Percentiles rank a stretch among this genome's conserved stretches.
Conservation (phyloP, 805 yeast species). For the Danielozyma ontarioensis region DNA sequence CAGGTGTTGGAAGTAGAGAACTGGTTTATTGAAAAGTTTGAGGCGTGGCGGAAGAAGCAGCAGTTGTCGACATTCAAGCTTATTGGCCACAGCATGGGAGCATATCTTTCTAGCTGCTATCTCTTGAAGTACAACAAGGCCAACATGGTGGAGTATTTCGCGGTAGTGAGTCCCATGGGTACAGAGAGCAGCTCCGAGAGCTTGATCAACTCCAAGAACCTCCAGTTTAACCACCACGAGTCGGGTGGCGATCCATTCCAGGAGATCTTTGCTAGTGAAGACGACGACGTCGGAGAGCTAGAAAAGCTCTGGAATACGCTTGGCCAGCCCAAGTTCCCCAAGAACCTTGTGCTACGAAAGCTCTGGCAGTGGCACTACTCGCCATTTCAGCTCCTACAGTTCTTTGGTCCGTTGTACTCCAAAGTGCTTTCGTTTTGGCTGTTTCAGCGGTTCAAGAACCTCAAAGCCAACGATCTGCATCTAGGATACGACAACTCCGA, state of each 20-base stretch:
- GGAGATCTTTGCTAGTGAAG: conserved; percentile 22
- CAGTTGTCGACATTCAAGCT: conserved; percentile 22
- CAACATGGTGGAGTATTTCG: conserved; percentile 15
- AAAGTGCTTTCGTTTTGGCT: conserved; percentile 40
- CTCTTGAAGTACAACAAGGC: conserved; percentile 31
- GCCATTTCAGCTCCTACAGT: conserved; percentile 36
- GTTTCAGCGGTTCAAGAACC: conserved; percentile 30
- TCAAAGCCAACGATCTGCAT: conserved; percentile 12
- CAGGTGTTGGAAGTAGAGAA: conserved; percentile 30
- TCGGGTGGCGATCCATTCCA: conserved; percentile 30
- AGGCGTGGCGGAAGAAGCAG: conserved; percentile 27
- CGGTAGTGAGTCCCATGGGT: conserved; percentile 40
- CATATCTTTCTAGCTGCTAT: conserved; percentile 35
- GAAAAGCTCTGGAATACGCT: conserved; percentile 23
- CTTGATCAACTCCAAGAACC: conserved; percentile 24
- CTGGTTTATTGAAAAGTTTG: conserved; percentile 39
- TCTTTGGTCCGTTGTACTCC: conserved; percentile 34
- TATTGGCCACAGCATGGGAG: conserved; percentile 41
- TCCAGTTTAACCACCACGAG: conserved; percentile 30
- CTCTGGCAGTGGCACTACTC: conserved; percentile 36
- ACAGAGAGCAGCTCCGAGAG: conserved; percentile 34
- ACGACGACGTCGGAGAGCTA: conserved; percentile 14
- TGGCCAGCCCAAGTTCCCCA: conserved; percentile 36
- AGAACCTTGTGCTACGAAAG: conserved; percentile 20
- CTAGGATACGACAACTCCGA: conserved; percentile 2